Base-by-base conservation (phyloP, 1,139 yeast genomes). In the Candida glucosophila region DNA sequence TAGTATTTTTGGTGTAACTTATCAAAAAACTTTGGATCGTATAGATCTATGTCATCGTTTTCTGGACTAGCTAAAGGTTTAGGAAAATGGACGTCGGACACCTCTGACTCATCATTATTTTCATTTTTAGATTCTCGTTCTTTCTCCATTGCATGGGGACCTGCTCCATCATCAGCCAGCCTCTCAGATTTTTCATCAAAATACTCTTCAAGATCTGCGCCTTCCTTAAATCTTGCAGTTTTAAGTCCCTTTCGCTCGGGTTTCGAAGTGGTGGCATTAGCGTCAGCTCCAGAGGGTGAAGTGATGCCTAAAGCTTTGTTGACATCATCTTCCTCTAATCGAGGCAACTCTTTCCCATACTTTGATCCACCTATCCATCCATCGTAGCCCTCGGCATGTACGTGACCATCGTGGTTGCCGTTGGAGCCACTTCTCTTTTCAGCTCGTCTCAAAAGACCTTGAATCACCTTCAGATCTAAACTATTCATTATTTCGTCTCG, bases 1-100 rank as follows among this genome's bases (percentile, higher is more conserved):
- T 76, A 90, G 53, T 77, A 92, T 44, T 82, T 82, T 20, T 74
- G 79, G 43, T 86, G 93, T 30, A 92, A 56, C 40, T 83, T 79
- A 22, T 77, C 77, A 37, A 75, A 70, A 46, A 86, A 88, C 12
- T 77, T 68, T 1, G 93, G 90, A 47, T 79, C 93, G 43, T 80
- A 59, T 8, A 80, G 44, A 36, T 77, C 83, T 19, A 80, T 42
- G 5, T 59, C 62, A 6, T 52, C 52, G 10, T 26, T 17, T 9
- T 53, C 53, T 5, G 37, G 35, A 3, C 37, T 36, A 6, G 21
- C 20, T 5, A 41, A 38, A 1, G 81, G 79, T 27, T 65, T 70
- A 3, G 80, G 72, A 43, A 82, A 82, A 49, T 81, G 93, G 4
- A 80, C 73, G 25, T 29, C 33, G 9, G 36, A 37, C 14, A 13